Evolutionary conservation across 805 yeast species (phyloP).

Genomic region (Saturnispora serradocipensis): DNA sequence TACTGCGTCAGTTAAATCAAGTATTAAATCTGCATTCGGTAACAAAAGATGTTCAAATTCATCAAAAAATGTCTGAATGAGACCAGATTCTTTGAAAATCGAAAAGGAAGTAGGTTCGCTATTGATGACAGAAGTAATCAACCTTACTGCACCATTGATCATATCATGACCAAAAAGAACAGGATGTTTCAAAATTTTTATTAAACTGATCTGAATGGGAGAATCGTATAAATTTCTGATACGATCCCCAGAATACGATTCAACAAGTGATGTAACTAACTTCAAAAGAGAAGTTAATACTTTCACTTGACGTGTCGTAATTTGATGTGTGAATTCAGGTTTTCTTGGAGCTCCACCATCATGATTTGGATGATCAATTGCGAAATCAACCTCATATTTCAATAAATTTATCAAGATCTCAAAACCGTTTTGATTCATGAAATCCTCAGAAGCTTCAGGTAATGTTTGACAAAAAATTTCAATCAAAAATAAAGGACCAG

Average conservation of each 20-base stretch:
- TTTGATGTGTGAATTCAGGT: slow-evolving; percentile 38
- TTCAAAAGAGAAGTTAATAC: slow-evolving; percentile 52
- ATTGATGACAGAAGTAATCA: slow-evolving; percentile 64
- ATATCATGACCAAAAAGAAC: slow-evolving; percentile 58
- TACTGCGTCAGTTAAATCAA: slow-evolving; percentile 61
- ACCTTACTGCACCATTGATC: slow-evolving; percentile 50
- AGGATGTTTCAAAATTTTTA: slow-evolving; percentile 48
- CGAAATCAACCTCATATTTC: slow-evolving; percentile 55
- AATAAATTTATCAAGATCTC: slow-evolving; percentile 48
- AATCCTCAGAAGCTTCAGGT: slow-evolving; percentile 49
- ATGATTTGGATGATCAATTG: slow-evolving; percentile 46
- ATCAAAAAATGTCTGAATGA: slow-evolving; percentile 55
- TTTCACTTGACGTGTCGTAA: slow-evolving; percentile 52
- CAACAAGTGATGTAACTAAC: slow-evolving; percentile 53
- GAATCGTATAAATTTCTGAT: slow-evolving; percentile 82
- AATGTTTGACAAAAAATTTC: slow-evolving; percentile 35
- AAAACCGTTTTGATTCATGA: slow-evolving; percentile 62
- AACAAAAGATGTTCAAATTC: slow-evolving; percentile 48
- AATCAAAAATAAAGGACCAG: slow-evolving; percentile 55
- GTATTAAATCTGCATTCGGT: slow-evolving; percentile 47
- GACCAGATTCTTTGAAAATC: slow-evolving; percentile 67
- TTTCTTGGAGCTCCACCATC: slow-evolving; percentile 50
- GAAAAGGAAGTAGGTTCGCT: slow-evolving; percentile 86
- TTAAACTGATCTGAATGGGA: slow-evolving; percentile 54
- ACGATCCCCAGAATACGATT: slow-evolving; percentile 74